Percentiles rank a stretch among this genome's conserved stretches.
These are phyloP conservation scores for Aquilaria yunnanensis DNA, from an alignment of 345 rosid genomes.

Conservation along the genomic window DNA sequence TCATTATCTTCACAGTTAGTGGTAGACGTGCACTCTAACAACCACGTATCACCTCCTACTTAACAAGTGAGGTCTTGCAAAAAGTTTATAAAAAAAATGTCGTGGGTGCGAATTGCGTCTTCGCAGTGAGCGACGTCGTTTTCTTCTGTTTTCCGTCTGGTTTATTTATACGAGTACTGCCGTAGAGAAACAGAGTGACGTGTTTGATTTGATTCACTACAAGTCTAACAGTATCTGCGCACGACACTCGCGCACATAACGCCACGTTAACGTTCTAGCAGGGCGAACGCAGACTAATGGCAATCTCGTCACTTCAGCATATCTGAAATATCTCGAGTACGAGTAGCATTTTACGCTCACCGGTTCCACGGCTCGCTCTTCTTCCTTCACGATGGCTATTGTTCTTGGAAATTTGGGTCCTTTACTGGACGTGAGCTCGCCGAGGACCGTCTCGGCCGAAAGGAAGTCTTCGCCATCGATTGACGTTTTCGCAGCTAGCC, in stretches of 20 bases:
- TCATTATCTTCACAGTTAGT: too few species aligned
- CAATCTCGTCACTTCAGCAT: slow-evolving; percentile 11
- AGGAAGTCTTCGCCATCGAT: slow-evolving; percentile 48
- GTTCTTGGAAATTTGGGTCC: slow-evolving; percentile 66
- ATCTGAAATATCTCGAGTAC: slow-evolving; percentile 28
- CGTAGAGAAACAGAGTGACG: slow-evolving; percentile 4
- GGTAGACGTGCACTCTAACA: too few species aligned
- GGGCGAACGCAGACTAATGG: slow-evolving; percentile 19
- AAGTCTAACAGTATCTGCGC: slow-evolving; percentile 22
- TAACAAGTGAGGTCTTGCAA: too few species aligned
- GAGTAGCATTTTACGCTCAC: slow-evolving; percentile 11
- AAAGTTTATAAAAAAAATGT: too few species aligned
- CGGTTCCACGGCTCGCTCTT: slow-evolving; percentile 3
- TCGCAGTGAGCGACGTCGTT: too few species aligned
- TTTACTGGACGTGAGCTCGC: slow-evolving; percentile 46
- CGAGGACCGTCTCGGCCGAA: slow-evolving; percentile 40
- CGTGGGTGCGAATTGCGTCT: too few species aligned
- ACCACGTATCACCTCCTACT: too few species aligned
- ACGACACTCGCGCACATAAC: slow-evolving; percentile 27
- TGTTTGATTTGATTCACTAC: slow-evolving; percentile 8
- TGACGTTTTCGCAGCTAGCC: slow-evolving; percentile 40
- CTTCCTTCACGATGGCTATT: slow-evolving; percentile 43
- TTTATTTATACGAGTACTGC: too few species aligned
- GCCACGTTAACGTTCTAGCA: slow-evolving; percentile 23
- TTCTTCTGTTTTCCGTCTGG: too few species aligned